phyloP scores from a whole-genome alignment of 257 asterid genomes.

The Solanum dulcamara region DNA sequence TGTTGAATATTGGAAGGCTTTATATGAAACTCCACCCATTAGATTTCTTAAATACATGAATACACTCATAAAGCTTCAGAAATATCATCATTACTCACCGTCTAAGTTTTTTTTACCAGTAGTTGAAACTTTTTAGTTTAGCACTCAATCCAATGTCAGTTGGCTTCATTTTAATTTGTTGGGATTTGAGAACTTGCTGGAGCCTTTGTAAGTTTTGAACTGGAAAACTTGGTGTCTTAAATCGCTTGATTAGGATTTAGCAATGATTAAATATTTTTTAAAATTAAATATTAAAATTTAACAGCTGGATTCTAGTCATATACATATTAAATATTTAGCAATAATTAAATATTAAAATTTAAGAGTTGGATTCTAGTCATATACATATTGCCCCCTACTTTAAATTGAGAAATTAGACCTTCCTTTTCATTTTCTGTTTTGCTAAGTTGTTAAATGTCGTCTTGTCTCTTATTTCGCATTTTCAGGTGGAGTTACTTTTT shows the following conservation, averaged over 20 bases:
- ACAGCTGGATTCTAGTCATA: not conserved
- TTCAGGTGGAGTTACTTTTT: not conserved
- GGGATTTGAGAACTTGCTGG: not conserved
- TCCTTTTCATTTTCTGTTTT: not conserved
- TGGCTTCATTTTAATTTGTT: not conserved
- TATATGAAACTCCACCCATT: not conserved
- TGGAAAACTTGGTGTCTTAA: not conserved
- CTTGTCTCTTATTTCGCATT: not conserved
- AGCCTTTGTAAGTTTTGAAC: not conserved
- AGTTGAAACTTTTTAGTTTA: not conserved
- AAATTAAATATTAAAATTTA: not conserved
- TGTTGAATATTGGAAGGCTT: not conserved
- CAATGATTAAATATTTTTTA: too few species aligned
- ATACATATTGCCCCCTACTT: not conserved
- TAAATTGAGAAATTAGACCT: not conserved
- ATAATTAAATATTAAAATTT: too few species aligned
- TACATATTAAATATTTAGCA: too few species aligned
- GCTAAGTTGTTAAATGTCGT: not conserved
- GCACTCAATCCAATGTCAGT: not conserved
- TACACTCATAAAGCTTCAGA: not conserved
- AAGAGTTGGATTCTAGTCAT: too few species aligned
- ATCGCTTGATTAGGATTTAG: not conserved
- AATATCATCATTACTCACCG: not conserved
- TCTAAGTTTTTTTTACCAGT: not conserved
- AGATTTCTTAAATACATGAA: not conserved